A percentile compares a stretch with the other conserved stretches of the same genome.
Evolutionary conservation across 768 basidiomycete species (phyloP).

Genomic region (Lactifluus hygrophoroides): DNA sequence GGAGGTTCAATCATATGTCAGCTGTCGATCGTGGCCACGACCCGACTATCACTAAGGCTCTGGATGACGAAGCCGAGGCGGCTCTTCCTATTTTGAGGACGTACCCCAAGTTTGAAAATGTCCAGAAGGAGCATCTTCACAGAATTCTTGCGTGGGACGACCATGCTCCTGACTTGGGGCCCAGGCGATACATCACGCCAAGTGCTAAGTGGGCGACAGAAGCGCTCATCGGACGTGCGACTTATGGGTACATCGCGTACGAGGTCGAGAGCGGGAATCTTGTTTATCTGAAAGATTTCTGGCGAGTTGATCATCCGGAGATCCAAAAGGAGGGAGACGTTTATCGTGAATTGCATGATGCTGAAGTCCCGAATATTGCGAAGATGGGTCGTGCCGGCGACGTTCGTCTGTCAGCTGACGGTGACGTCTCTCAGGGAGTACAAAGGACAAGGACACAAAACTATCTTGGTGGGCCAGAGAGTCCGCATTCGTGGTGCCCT

Average conservation of each 20-base stretch:
- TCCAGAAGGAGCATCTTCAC: not conserved
- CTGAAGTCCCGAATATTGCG: too few relatives aligned
- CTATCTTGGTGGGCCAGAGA: not conserved
- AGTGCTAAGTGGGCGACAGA: not conserved
- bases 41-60: not conserved
- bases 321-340: not conserved
- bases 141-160: not conserved
- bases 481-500: not conserved
- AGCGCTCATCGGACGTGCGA: not conserved
- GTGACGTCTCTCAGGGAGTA: too few relatives aligned
- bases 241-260: not conserved
- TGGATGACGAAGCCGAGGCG: not conserved
- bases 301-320: not conserved
- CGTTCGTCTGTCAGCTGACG: too few relatives aligned
- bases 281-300: not conserved
- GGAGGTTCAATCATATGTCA: conserved; percentile 1
- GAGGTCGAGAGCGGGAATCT: not conserved
- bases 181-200: not conserved
- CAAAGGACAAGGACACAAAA: not conserved
- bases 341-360: too few relatives aligned
- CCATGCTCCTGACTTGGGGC: not conserved
- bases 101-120: not conserved
- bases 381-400: too few relatives aligned
- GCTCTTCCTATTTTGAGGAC: not conserved
- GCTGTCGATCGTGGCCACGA: conserved; percentile 1